Conservation (phyloP, 129 eudicot genomes). For the Tagetes patula region DNA sequence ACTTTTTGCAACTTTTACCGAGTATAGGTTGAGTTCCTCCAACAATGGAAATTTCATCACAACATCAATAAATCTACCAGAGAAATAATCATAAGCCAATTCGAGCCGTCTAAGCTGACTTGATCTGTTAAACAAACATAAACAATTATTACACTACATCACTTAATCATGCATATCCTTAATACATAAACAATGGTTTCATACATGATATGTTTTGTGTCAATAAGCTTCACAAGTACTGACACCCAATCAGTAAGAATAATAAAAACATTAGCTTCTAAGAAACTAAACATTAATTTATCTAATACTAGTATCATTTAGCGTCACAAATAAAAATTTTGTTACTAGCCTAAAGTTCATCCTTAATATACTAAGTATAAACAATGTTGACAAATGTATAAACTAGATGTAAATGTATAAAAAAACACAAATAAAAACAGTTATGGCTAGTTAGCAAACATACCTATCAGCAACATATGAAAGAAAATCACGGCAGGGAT, state of each 20-base stretch:
- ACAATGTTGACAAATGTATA: no score
- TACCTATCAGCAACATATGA: constrained; percentile 15
- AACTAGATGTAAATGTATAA: not conserved
- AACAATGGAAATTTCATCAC: constrained; percentile 15
- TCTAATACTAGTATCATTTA: no score
- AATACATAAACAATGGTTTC: not conserved
- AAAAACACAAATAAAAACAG: not conserved
- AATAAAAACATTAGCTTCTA: no score
- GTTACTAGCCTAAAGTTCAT: no score
- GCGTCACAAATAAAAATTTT: no score
- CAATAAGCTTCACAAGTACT: no score
- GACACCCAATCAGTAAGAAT: no score
- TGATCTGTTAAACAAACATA: not conserved
- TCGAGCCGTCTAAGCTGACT: not conserved
- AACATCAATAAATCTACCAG: not conserved
- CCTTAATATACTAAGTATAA: no score
- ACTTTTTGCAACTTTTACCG: not conserved
- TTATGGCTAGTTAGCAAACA: not conserved
- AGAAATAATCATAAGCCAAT: not conserved
- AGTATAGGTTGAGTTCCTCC: not conserved
- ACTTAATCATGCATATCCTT: not conserved
- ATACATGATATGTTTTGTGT: not conserved
- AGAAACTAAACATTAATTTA: no score
- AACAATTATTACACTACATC: not conserved
- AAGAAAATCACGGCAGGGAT: not conserved